Evolutionary conservation across 345 rosid species (phyloP), one percentile per base, ranked within the genome.

Genomic region (Sapria himalayana): DNA sequence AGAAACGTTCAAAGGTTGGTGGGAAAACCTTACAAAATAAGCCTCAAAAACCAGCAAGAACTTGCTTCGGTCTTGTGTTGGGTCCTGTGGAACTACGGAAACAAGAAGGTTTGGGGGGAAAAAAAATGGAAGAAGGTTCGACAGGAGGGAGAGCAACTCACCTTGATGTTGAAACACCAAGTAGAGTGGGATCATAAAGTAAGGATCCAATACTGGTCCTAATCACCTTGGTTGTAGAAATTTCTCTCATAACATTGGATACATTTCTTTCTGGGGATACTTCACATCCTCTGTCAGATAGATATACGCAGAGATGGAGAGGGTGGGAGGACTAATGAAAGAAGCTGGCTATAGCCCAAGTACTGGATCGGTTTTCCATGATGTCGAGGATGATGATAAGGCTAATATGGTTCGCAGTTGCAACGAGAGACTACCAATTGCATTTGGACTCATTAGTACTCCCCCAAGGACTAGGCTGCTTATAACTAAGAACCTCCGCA

Each of bases 181-280:
- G 67, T 80, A 15, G 93, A 72, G 16, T 45, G 80, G 44, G 70
- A 85, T 27, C 19, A n/a, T n/a, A n/a, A n/a, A n/a, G n/a, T n/a
- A n/a, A n/a, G n/a, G n/a, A n/a, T n/a, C n/a, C n/a, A n/a, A n/a
- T n/a, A n/a, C n/a, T 80, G 12, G 69, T 72, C 33, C 62, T 52
- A 21, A 34, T 70, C 46, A 19, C 57, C 21, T 80, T 85, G 0
- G 17, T 44, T 36, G 16, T 18, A 17, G 80, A 72, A 53, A 49
- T 56, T n/a, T 33, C 80, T 1, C 52, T 76, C 55, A 65, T 13
- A 5, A 14, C 32, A 5, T 44, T 25, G 0, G 66, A 60, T 39
- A 31, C 60, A 4, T 60, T 65, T 60, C 52, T 61, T 21, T 51
- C 71, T 0, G 66, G 66, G 43, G 66, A 65, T 39, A 49, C 51